phyloP scores from a whole-genome alignment of 768 basidiomycete species.

The Paxillus involutus region DNA sequence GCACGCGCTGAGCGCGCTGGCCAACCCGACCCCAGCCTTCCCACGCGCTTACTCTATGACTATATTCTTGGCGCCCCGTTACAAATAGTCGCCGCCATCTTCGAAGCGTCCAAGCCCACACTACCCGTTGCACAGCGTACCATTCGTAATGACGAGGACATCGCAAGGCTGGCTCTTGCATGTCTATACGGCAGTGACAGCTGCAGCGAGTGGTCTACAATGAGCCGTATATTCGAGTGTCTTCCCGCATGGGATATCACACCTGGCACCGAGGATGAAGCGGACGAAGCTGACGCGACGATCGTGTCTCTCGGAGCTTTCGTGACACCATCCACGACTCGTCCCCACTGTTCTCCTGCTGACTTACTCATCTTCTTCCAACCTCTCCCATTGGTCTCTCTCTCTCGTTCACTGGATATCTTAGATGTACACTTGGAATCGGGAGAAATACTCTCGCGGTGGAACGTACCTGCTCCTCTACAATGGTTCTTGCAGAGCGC shows the following conservation, averaged over 20 bases:
- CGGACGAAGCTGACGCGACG: slow-evolving; percentile 80
- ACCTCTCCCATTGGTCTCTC: slow-evolving; percentile 67
- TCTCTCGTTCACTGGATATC: slow-evolving; percentile 85
- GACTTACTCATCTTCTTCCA: slow-evolving; percentile 83
- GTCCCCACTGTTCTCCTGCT: slow-evolving; percentile 53
- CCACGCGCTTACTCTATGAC: slow-evolving; percentile 64
- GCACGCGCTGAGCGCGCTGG: slow-evolving; percentile 82
- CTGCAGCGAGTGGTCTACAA: slow-evolving; percentile 72
- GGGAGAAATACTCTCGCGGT: slow-evolving; percentile 87
- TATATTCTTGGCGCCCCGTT: slow-evolving; percentile 71
- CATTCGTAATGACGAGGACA: slow-evolving; percentile 78
- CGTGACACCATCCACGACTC: slow-evolving; percentile 69
- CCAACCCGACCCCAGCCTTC: slow-evolving; percentile 63
- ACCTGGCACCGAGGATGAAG: slow-evolving; percentile 56
- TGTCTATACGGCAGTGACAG: slow-evolving; percentile 82
- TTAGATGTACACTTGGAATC: slow-evolving; percentile 93
- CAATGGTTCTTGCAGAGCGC: slow-evolving; percentile 90
- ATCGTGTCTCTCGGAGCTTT: slow-evolving; percentile 78
- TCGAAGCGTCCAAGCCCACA: slow-evolving; percentile 92
- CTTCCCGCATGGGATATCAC: slow-evolving; percentile 84
- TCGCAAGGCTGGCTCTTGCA: slow-evolving; percentile 83
- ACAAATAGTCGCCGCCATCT: slow-evolving; percentile 68
- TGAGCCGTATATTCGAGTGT: slow-evolving; percentile 95
- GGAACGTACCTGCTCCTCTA: slow-evolving; percentile 80
- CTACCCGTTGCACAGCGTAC: slow-evolving; percentile 68